phyloP scores from a whole-genome alignment of 2,329 filamentous ascomycete genomes.

The Fusarium incarnatum region DNA sequence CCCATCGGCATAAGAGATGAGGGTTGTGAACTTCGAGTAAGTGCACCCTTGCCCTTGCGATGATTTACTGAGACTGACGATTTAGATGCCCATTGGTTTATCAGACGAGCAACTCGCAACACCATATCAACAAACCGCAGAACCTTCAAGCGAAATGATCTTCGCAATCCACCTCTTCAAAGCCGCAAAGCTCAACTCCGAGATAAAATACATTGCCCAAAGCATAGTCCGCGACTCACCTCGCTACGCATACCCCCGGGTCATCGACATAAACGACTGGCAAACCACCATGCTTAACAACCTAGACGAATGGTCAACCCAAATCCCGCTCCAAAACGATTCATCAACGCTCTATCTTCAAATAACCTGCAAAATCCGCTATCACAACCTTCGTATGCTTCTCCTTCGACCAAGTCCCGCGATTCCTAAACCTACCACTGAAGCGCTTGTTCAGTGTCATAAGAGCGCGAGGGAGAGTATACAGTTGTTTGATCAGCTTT shows the following conservation, averaged over 20 bases:
- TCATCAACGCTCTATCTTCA: slow-evolving; percentile 42
- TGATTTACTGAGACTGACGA: slow-evolving; percentile 23
- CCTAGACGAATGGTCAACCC: slow-evolving; percentile 55
- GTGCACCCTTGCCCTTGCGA: neutral
- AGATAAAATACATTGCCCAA: slow-evolving; percentile 68
- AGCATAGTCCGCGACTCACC: slow-evolving; percentile 62
- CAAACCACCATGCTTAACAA: slow-evolving; percentile 56
- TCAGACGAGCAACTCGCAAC: slow-evolving; percentile 36
- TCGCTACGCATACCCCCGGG: slow-evolving; percentile 60
- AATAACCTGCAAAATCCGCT: slow-evolving; percentile 57
- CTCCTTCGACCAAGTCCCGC: slow-evolving; percentile 63
- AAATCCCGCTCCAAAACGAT: slow-evolving; percentile 49
- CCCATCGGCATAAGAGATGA: slow-evolving; percentile 67
- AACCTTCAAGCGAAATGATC: slow-evolving; percentile 45
- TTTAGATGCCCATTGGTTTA: slow-evolving; percentile 48
- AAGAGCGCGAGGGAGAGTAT: slow-evolving; percentile 57
- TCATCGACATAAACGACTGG: slow-evolving; percentile 60
- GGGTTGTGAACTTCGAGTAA: slow-evolving; percentile 63
- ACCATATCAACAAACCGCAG: neutral
- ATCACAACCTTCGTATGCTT: slow-evolving; percentile 62
- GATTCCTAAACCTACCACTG: slow-evolving; percentile 59
- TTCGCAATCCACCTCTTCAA: slow-evolving; percentile 63
- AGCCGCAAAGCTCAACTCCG: slow-evolving; percentile 62
- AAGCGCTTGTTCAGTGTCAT: slow-evolving; percentile 57
- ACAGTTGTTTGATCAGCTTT: slow-evolving; percentile 56